phyloP scores from a whole-genome alignment of 768 basidiomycete species.

The Tricholoma sp. region DNA sequence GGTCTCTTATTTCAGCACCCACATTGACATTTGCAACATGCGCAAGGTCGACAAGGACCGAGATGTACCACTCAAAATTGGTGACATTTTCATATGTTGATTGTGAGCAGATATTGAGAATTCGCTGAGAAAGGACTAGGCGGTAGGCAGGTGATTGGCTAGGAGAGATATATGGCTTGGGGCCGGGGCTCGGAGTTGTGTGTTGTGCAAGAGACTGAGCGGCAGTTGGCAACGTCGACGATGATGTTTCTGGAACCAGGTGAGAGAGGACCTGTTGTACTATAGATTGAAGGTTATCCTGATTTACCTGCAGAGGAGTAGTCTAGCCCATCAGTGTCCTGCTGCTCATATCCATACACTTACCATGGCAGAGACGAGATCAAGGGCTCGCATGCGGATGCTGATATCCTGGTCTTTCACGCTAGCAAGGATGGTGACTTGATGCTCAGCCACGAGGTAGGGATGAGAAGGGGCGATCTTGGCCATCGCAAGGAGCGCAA shows the following conservation, averaged over 20 bases:
- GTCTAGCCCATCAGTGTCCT: background rate
- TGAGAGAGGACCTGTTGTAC: slow-evolving; percentile 88
- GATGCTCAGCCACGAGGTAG: slow-evolving; percentile 84
- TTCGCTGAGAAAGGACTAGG: slow-evolving; percentile 70
- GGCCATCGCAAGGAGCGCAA: slow-evolving; percentile 89
- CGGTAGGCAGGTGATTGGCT: slow-evolving; percentile 83
- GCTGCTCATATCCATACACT: slow-evolving; percentile 11
- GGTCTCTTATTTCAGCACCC: slow-evolving; percentile 72
- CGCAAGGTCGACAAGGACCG: slow-evolving; percentile 87
- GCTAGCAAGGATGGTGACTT: slow-evolving; percentile 85
- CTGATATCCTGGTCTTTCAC: slow-evolving; percentile 92
- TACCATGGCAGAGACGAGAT: slow-evolving; percentile 92
- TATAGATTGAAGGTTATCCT: slow-evolving; percentile 80
- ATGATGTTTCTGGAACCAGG: slow-evolving; percentile 58
- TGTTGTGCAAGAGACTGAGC: slow-evolving; percentile 50
- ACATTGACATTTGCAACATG: slow-evolving; percentile 81
- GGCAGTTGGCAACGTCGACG: slow-evolving; percentile 51
- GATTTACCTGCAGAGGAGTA: slow-evolving; percentile 60
- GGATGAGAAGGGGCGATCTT: slow-evolving; percentile 94
- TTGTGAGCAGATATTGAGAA: slow-evolving; percentile 82
- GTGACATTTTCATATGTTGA: slow-evolving; percentile 81
- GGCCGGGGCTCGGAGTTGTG: slow-evolving; percentile 22
- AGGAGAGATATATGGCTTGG: slow-evolving; percentile 40
- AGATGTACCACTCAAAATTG: slow-evolving; percentile 98
- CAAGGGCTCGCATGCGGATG: slow-evolving; percentile 93